phyloP scores from a whole-genome alignment of 768 basidiomycete species.

The Agrocybe praecox region DNA sequence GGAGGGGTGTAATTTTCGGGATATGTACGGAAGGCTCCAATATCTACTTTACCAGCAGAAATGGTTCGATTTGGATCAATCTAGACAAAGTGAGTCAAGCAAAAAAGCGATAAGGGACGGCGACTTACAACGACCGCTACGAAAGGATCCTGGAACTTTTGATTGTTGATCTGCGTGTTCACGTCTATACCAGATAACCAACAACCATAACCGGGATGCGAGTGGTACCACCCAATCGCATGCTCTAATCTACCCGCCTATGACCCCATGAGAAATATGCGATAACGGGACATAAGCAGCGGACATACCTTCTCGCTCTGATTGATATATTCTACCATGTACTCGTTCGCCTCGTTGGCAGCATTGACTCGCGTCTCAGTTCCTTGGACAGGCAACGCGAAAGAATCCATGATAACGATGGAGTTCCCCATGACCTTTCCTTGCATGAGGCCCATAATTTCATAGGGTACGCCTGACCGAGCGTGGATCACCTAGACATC shows the following conservation, averaged over 20 bases:
- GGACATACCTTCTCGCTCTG: constrained; percentile 73
- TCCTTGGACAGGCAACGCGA: constrained; percentile 95
- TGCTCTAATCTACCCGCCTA: constrained; percentile 86
- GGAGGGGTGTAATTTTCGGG: constrained; percentile 94
- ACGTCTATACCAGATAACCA: constrained; percentile 99
- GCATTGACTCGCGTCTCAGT: constrained; percentile 99
- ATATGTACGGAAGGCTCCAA: constrained; percentile 97
- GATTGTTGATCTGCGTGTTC: constrained; percentile 94
- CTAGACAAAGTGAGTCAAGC: constrained; percentile 37
- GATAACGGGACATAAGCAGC: background rate
- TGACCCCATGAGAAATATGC: constrained; percentile 1
- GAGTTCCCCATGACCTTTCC: constrained; percentile 86
- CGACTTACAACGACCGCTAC: constrained; percentile 89
- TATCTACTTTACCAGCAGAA: constrained; percentile 98
- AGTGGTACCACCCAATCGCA: constrained; percentile 97
- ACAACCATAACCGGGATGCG: constrained; percentile 98
- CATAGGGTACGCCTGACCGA: constrained; percentile 94
- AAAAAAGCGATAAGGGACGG: background rate
- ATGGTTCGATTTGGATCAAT: constrained; percentile 99
- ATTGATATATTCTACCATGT: constrained; percentile 94
- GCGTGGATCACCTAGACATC: constrained; percentile 89
- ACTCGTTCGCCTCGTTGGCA: constrained; percentile 93
- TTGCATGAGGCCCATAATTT: constrained; percentile 99
- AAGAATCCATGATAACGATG: constrained; percentile 91
- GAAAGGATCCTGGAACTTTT: constrained; percentile 95